phyloP scores from a whole-genome alignment of 305 asterid genomes.

The Fraxinus dipetala region DNA sequence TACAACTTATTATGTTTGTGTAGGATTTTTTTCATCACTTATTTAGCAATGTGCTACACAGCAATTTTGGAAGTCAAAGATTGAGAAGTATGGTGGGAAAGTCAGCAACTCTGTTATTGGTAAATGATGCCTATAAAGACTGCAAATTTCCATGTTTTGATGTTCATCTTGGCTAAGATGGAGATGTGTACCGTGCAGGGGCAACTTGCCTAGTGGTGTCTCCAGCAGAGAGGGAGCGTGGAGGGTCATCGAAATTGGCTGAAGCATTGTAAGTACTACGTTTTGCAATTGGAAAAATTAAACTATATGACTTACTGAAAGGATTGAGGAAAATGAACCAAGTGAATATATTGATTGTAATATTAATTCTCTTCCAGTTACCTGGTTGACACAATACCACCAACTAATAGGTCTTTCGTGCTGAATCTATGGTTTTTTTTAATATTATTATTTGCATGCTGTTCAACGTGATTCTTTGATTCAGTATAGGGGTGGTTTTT shows the following conservation, averaged over 20 bases:
- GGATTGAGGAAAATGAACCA: neutral
- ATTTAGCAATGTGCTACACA: conserved; percentile 17
- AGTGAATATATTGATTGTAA: neutral
- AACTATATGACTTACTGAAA: neutral
- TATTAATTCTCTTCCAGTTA: neutral
- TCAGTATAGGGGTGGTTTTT: neutral
- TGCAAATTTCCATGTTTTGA: neutral
- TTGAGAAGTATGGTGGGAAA: conserved; percentile 75
- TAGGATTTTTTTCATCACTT: neutral
- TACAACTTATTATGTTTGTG: neutral
- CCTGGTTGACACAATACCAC: neutral
- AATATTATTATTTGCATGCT: neutral
- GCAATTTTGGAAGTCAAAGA: conserved; percentile 82
- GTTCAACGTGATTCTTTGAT: neutral
- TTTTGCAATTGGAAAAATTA: neutral
- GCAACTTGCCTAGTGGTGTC: conserved; percentile 67
- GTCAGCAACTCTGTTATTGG: conserved; percentile 67
- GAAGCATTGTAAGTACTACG: conserved; percentile 66
- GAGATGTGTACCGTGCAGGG: conserved; percentile 37
- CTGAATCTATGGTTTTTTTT: neutral
- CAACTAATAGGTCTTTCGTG: neutral
- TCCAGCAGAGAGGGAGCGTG: conserved; percentile 73
- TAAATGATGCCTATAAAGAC: conserved; percentile 7
- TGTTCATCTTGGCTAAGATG: neutral
- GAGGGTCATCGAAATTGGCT: conserved; percentile 70